Evolutionary conservation across 306 rosid genomes (phyloP), one percentile per base, ranked within the genome.

Genomic region (Lotus japonicus): DNA sequence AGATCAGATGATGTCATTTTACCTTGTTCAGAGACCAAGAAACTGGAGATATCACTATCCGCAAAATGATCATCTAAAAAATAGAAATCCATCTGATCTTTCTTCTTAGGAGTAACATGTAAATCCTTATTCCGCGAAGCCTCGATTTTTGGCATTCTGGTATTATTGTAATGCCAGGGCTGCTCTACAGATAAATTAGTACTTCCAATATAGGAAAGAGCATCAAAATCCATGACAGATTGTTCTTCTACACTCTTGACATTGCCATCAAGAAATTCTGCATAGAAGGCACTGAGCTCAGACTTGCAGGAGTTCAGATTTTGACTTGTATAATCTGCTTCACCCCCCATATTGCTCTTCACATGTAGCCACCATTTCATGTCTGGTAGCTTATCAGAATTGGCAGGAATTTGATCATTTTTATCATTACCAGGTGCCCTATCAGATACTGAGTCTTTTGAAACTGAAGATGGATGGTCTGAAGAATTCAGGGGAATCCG

Each of bases 341-440:
- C 80, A 6, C 56, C 81, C 31, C 81, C 86, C 63, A 76, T 7
- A 54, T 81, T 75, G 38, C 85, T 82, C 73, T 85, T 84, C 82
- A 71, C 79, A 84, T 87, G 84, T 68, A 87, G 82, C 90, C 91
- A 84, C 95, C 94, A 89, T 63, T 81, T 79, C 76, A 72, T 80
- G 56, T 63, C 80, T 43, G 79, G 61, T 64, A 72, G 62, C 39
- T 59, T 51, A 33, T 76, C 76, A 18, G 76, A 69, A 66, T 38
- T 76, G 26, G 53, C 45, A 57, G 11, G 59, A 69, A 53, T 17
- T 7, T 64, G 70, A 56, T 76, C 83, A 73, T 36, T 63, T 21
- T 72, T 52, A 19, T 76, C 65, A 77, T 57, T 71, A 67, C 66
- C 39, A 58, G 80, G 79, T 51, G 63, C 54, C 78, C 45, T 50